Conservation (phyloP, 192 early-diverging fungal genomes). For the Spinellus fusiger region DNA sequence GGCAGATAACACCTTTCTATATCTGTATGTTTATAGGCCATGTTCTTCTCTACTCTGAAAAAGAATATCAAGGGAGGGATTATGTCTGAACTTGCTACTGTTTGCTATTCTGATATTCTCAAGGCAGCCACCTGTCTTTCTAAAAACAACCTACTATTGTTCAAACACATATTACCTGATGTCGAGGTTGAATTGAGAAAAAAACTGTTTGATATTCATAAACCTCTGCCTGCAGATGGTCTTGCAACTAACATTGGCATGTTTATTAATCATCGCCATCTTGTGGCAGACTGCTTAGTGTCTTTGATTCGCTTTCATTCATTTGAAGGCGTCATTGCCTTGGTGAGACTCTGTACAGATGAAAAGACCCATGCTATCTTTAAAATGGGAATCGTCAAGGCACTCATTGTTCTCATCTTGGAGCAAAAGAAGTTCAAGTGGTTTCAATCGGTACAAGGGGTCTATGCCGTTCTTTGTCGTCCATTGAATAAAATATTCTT, state of each 20-base stretch:
- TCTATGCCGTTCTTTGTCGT: slow-evolving; percentile 51
- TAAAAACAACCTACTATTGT: slow-evolving; percentile 51
- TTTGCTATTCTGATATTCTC: slow-evolving; percentile 70
- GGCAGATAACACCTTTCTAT: neutral
- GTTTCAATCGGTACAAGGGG: slow-evolving; percentile 51
- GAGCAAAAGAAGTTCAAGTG: slow-evolving; percentile 58
- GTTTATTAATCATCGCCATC: slow-evolving; percentile 57
- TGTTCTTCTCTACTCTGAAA: slow-evolving; percentile 48
- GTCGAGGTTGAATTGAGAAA: slow-evolving; percentile 70
- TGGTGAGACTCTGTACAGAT: slow-evolving; percentile 64
- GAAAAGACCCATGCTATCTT: slow-evolving; percentile 62
- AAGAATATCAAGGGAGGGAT: slow-evolving; percentile 46
- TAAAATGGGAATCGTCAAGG: slow-evolving; percentile 71
- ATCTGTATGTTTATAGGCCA: slow-evolving; percentile 21
- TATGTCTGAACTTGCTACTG: slow-evolving; percentile 55
- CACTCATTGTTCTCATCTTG: slow-evolving; percentile 58
- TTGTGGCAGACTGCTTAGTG: slow-evolving; percentile 67
- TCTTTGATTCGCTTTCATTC: slow-evolving; percentile 71
- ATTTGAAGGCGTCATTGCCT: slow-evolving; percentile 56
- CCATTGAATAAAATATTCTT: slow-evolving; percentile 59
- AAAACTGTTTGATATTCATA: slow-evolving; percentile 53
- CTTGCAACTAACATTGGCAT: slow-evolving; percentile 31
- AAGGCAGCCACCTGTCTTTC: slow-evolving; percentile 60
- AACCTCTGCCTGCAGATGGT: slow-evolving; percentile 23
- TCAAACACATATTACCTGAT: slow-evolving; percentile 56